Base-by-base conservation (phyloP, 2,329 filamentous ascomycete genomes). In the Colletotrichum incanum region DNA sequence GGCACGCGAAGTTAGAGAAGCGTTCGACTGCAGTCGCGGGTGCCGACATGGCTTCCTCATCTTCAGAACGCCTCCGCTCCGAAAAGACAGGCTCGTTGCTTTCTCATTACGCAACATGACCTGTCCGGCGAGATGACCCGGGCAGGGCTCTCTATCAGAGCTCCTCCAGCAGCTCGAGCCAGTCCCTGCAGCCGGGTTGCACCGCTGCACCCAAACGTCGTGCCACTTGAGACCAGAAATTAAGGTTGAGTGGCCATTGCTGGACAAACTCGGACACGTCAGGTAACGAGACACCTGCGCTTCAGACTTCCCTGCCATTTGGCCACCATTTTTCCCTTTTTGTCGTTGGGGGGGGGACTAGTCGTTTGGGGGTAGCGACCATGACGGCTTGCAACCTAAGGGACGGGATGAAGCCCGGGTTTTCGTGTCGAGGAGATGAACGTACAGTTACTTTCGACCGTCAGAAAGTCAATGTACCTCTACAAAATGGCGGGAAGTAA, bases 331-430 rank as follows among this genome's bases (percentile, higher is more conserved):
- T 9, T 47, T 67, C 39, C 62, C 39, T 52, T 34, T 67, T 55
- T 67, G 64, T 49, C 34, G 9, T 47, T 7, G 26, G 39, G 41
- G 39, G 12, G 28, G 16, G n/a, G 8, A 20, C 47, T 34, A 39
- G 55, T 39, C 56, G 16, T 43, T 23, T 8, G 50, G 11, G 26
- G 34, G 7, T 45, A 58, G 63, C 68, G 43, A 34, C 63, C 65
- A 52, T 28, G 37, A 50, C 34, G 49, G 49, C 20, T 41, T 41
- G 41, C 49, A 67, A 49, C 49, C 18, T 9, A 52, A n/a, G 54
- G 28, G 14, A 23, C 69, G 65, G 69, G 43, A 26, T 41, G 69
- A 72, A 72, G 43, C 23, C 65, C 65, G 69, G 26, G 7, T n/a
- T 26, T 18, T 37, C 11, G 39, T 34, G 12, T 41, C 23, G 12